Evolutionary conservation across 768 basidiomycete genomes (phyloP).

Genomic region (Neoboletus magnificus): DNA sequence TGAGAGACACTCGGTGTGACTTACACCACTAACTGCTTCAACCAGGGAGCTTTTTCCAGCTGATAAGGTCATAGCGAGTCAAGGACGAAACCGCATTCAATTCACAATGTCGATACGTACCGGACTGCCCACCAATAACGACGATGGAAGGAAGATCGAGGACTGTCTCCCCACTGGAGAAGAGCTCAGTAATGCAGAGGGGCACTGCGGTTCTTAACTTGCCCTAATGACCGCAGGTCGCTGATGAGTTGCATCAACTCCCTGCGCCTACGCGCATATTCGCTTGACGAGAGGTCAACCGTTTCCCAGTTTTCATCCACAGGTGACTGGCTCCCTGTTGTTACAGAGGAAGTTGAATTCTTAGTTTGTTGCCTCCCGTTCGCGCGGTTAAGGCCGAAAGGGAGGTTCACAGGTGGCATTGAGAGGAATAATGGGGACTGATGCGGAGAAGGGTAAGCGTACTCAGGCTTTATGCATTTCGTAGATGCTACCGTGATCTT

Average conservation of each 20-base stretch:
- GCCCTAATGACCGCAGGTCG: slow-evolving; percentile 42
- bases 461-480: slow-evolving; percentile 11
- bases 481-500: background rate
- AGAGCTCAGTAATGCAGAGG: background rate
- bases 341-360: background rate
- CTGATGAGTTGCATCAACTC: slow-evolving; percentile 39
- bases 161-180: slow-evolving; percentile 34
- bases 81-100: background rate
- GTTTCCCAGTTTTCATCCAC: slow-evolving; percentile 14
- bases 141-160: slow-evolving; percentile 51
- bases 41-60: slow-evolving; percentile 61
- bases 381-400: background rate
- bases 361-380: background rate
- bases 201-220: background rate
- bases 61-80: slow-evolving; percentile 17
- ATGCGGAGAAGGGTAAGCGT: background rate
- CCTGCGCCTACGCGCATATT: slow-evolving; percentile 40
- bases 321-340: slow-evolving; percentile 2
- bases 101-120: slow-evolving; percentile 26
- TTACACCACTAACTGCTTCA: slow-evolving; percentile 54
- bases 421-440: background rate
- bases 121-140: slow-evolving; percentile 57
- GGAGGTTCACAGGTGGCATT: slow-evolving; percentile 1
- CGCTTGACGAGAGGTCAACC: slow-evolving; percentile 27
- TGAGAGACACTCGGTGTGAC: slow-evolving; percentile 9